Evolutionary conservation across 441 rosid species (phyloP).

Genomic region (Syzygium syzygioides): DNA sequence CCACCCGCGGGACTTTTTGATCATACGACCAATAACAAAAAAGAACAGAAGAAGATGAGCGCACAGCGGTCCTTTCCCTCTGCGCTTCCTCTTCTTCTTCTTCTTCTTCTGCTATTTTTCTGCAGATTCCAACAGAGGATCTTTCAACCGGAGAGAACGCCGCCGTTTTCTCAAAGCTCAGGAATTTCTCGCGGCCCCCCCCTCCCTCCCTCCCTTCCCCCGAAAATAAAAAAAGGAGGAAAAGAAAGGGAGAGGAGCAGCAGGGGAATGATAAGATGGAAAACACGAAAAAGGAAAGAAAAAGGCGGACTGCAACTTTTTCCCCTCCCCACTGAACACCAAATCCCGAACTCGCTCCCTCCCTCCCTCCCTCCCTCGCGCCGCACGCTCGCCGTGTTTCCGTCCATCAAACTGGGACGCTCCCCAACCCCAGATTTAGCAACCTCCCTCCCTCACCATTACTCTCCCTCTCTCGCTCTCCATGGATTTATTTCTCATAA

Average conservation of each 20-base stretch:
- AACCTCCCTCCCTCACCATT: neutral
- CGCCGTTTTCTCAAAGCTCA: neutral
- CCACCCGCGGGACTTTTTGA: neutral
- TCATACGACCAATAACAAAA: neutral
- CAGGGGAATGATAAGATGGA: neutral
- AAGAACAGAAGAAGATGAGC: neutral
- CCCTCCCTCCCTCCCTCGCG: neutral
- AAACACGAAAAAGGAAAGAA: neutral
- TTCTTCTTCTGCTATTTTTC: neutral
- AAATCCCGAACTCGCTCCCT: neutral
- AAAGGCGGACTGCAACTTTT: neutral
- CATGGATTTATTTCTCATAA: neutral
- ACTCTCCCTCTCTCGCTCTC: neutral
- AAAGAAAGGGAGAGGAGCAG: neutral
- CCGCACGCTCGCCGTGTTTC: neutral
- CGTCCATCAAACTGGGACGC: neutral
- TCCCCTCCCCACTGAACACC: neutral
- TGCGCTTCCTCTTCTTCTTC: neutral
- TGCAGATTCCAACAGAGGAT: neutral
- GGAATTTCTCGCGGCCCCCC: neutral
- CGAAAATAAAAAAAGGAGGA: neutral
- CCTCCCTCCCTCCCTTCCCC: fast-evolving
- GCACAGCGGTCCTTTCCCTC: neutral
- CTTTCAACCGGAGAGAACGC: neutral
- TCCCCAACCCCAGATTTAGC: neutral